Conservation (phyloP, 1,284 basidiomycete species). For the Puccinia triticina region DNA sequence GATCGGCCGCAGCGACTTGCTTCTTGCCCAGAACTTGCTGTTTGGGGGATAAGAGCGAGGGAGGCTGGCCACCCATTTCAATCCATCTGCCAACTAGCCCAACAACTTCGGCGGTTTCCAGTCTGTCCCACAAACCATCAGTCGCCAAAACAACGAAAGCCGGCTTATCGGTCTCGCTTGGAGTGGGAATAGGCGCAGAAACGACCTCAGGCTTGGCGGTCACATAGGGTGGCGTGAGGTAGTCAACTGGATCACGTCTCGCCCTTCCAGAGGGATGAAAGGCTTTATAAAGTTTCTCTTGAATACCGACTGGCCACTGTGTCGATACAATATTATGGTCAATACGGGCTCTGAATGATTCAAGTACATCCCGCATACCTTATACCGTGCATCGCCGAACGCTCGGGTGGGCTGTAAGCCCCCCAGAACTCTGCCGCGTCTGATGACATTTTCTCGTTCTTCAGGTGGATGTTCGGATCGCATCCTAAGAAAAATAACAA, state of each 20-base stretch:
- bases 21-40: constrained; percentile 6
- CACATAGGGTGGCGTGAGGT: constrained; percentile 93
- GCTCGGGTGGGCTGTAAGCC: constrained; percentile 92
- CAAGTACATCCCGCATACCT: constrained; percentile 62
- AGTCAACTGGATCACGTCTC: constrained; percentile 61
- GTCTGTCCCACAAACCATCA: constrained; percentile 91
- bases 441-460: constrained; percentile 79
- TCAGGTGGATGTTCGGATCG: constrained; percentile 76
- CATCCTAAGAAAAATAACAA: constrained; percentile 67
- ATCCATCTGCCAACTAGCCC: constrained; percentile 83
- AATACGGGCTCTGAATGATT: constrained; percentile 42
- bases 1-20: constrained; percentile 69
- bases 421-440: constrained; percentile 72
- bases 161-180: constrained; percentile 55
- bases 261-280: constrained; percentile 58
- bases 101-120: constrained; percentile 93
- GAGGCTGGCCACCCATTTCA: constrained; percentile 55
- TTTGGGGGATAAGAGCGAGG: constrained; percentile 1
- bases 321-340: constrained; percentile 60
- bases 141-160: constrained; percentile 85
- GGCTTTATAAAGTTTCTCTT: constrained; percentile 60
- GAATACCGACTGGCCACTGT: constrained; percentile 67
- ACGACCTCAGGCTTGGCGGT: constrained; percentile 84
- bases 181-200: constrained; percentile 59
- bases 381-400: constrained; percentile 68